These are phyloP conservation scores for Fistulinella cinereoalba DNA, from an alignment of 1,284 basidiomycete species.

Conservation along the genomic window DNA sequence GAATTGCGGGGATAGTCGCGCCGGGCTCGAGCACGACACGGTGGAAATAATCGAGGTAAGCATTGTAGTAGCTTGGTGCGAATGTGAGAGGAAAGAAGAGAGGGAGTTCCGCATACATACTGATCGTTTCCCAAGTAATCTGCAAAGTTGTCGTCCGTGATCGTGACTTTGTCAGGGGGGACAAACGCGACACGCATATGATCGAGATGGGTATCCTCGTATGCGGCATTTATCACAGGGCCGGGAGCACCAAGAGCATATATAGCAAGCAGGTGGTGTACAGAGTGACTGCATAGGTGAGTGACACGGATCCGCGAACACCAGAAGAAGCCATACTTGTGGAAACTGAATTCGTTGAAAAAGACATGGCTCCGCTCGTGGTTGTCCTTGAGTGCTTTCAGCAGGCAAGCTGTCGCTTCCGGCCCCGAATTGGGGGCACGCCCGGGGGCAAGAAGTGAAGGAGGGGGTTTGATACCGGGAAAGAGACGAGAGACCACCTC, in stretches of 20 bases:
- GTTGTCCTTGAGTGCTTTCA: slow-evolving; percentile 51
- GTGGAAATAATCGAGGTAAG: slow-evolving; percentile 37
- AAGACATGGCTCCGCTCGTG: slow-evolving; percentile 57
- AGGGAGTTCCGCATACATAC: slow-evolving; percentile 22
- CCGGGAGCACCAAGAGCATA: slow-evolving; percentile 43
- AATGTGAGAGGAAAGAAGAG: background rate
- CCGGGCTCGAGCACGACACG: slow-evolving; percentile 30
- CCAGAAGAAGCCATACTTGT: slow-evolving; percentile 43
- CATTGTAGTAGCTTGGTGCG: slow-evolving; percentile 32
- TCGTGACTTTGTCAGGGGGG: slow-evolving; percentile 31
- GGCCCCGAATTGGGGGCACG: slow-evolving; percentile 49
- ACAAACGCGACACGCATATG: slow-evolving; percentile 37
- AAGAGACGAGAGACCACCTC: slow-evolving; percentile 35
- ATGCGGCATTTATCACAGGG: slow-evolving; percentile 38
- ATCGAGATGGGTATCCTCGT: slow-evolving; percentile 32
- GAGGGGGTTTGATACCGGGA: slow-evolving; percentile 37
- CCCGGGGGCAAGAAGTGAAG: slow-evolving; percentile 35
- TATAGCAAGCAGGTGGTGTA: slow-evolving; percentile 41
- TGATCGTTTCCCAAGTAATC: slow-evolving; percentile 42
- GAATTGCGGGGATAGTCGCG: slow-evolving; percentile 18
- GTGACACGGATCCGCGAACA: background rate
- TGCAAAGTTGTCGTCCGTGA: slow-evolving; percentile 40
- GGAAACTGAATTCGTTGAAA: slow-evolving; percentile 58
- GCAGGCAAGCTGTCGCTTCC: slow-evolving; percentile 44
- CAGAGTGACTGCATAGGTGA: slow-evolving; percentile 36